Base-by-base conservation (phyloP, 1,139 yeast genomes). In the Suhomyces ambrosiae region DNA sequence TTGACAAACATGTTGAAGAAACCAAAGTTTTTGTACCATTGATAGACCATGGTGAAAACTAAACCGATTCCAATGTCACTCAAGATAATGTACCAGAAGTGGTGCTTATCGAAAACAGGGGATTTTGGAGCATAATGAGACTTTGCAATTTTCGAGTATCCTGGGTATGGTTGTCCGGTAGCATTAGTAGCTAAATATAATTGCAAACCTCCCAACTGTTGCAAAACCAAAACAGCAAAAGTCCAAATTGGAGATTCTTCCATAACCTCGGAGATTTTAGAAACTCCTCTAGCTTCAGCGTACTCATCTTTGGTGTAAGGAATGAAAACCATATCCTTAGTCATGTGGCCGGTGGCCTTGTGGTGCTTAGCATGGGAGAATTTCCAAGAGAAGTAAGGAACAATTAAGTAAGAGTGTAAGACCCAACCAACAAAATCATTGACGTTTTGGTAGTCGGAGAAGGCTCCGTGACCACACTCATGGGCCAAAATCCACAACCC, bases 401-500 rank as follows among this genome's bases (percentile, higher is more conserved):
- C 83, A 51, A 75, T 54, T 44, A 76, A 60, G 53, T 74, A 78
- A 26, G 81, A 74, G 58, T 79, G 84, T 42, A 79, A 62, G 16
- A 77, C 59, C 82, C 82, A 79, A 32, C 84, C 84, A 35, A 76
- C 74, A 24, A 71, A 54, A 53, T 79, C 82, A 49, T 79, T 79
- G 43, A 79, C 70, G 64, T 63, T 62, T 23, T 71, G 74, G 53
- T 75, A 77, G 52, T 76, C 80, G 38, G 77, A 66, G 53, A 79
- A 79, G 10, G 83, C 83, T 52, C 74, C 79, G 54, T 79, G 84
- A 39, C 84, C 84, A 70, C 84, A 79, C 56, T 79, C 84, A 53
- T 79, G 84, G 30, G 83, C 82, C 59, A 79, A 55, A 38, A 79
- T 77, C 84, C 84, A 79, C 29, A 78, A 47, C 33, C 85, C 84